phyloP scores from a whole-genome alignment of 345 rosid species.

The Camelina sativa region DNA sequence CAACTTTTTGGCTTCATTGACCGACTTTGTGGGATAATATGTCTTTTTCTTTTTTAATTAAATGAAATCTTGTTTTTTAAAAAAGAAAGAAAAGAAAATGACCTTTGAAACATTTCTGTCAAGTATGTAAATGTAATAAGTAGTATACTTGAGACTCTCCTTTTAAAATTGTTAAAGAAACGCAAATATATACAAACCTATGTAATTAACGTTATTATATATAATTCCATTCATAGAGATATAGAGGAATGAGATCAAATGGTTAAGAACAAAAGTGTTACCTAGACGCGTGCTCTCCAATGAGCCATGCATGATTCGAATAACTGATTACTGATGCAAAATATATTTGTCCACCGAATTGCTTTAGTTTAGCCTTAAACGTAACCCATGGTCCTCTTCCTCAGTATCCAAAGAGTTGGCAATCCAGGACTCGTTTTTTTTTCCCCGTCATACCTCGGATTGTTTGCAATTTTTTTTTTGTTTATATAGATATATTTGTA shows the following conservation, averaged over 20 bases:
- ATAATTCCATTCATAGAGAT: not conserved
- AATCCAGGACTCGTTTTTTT: constrained; percentile 4
- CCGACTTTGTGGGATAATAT: constrained; percentile 16
- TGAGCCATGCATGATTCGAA: not conserved
- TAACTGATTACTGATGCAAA: not conserved
- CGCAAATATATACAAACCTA: not conserved
- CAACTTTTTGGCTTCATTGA: constrained; percentile 32
- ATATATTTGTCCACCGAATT: not conserved
- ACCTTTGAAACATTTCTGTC: not conserved
- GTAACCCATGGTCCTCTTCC: not conserved
- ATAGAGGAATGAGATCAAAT: not conserved
- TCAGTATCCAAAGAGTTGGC: not conserved
- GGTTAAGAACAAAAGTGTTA: not conserved
- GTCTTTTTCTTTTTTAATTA: not conserved
- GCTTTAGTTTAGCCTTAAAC: not conserved
- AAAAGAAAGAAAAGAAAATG: not conserved
- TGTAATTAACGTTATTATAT: not conserved
- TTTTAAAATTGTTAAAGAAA: not conserved
- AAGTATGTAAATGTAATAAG: not conserved
- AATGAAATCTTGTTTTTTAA: not conserved
- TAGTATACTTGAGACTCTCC: not conserved
- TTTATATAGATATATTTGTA: not conserved
- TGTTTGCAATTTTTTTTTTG: not conserved
- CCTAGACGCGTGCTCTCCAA: constrained; percentile 4
- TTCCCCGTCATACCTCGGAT: not conserved